Percentiles rank a stretch among this genome's conserved stretches.
These are phyloP conservation scores for Penstemon eatonii DNA, from an alignment of 257 asterid species.

Conservation along the genomic window DNA sequence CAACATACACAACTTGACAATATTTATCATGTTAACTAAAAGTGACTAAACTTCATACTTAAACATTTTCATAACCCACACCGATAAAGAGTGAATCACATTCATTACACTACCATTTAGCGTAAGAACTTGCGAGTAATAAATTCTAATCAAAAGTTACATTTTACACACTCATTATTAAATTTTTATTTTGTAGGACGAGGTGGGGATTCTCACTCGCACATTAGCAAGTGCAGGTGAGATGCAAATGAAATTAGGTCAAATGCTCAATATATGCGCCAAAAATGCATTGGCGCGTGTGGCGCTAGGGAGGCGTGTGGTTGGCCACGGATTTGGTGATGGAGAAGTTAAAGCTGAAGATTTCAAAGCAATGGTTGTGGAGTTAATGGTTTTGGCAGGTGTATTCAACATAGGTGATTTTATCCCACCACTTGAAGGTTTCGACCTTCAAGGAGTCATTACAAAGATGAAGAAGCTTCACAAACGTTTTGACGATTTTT, in stretches of 20 bases:
- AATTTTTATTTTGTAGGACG: conserved; percentile 46
- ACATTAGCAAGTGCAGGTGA: conserved; percentile 47
- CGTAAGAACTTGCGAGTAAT: no score
- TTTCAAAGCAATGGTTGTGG: conserved; percentile 82
- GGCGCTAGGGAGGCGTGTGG: conserved; percentile 70
- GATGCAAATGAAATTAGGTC: conserved; percentile 45
- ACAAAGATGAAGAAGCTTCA: conserved; percentile 83
- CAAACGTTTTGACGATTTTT: conserved; percentile 65
- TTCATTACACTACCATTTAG: no score
- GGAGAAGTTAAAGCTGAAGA: conserved; percentile 73
- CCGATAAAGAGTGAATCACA: no score
- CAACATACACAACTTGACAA: no score
- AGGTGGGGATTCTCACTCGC: conserved; percentile 49
- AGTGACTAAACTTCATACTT: no score
- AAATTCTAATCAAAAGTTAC: background rate
- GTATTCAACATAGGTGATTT: conserved; percentile 86
- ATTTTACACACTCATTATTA: background rate
- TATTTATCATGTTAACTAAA: no score
- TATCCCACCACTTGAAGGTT: conserved; percentile 64
- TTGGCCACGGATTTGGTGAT: conserved; percentile 50
- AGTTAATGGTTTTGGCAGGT: conserved; percentile 78
- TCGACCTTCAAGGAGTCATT: conserved; percentile 77
- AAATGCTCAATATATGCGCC: conserved; percentile 61
- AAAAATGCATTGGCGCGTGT: conserved; percentile 75
- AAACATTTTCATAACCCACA: no score